Base-by-base conservation (phyloP, 257 asterid species). In the Penstemon barbatus region DNA sequence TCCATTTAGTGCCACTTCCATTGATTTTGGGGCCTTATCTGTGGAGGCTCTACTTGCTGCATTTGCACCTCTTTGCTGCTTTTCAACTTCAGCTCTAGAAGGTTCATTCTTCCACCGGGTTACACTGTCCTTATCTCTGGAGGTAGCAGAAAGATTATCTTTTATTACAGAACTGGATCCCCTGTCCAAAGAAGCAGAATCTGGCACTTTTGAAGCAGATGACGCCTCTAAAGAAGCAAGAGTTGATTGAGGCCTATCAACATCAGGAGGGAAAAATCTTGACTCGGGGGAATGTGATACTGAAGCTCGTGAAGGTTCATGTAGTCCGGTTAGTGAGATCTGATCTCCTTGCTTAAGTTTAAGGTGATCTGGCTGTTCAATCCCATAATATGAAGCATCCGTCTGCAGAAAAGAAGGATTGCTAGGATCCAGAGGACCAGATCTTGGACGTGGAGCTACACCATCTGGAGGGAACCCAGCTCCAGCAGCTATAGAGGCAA, bases 341-440 rank as follows among this genome's bases (percentile, higher is more conserved):
- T 84, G 94, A 60, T 89, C 97, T 62, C 86, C 98, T 52, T 84
- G 88, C 83, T 84, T 91, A 66, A 64, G 66, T 74, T 83, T 91
- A 65, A 79, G 76, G 61, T 80, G 83, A 72, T 89, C 96, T 15
- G 88, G 84, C 74, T 69, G 92, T 76, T 87, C 92, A 68, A 66
- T 82, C 71, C 89, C 95, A 78, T 82, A 78, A 63, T 73, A 44
- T 73, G 95, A 64, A 33, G 82, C 53, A 66, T 93, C 96, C 66
- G 74, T 77, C 77, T 74, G 90, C 65, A 72, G 58, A 75, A 81
- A 70, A 8, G 95, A 83, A 74, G 88, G 84, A 78, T 72, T 80
- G 77, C 74, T 77, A 40, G 86, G 78, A 66, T 91, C 99, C 59
- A 84, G 79, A 25, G 93, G 82, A 69, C 90, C 99, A 59, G 90